Evolutionary conservation across 192 early-diverging fungal genomes (phyloP), one percentile per base, ranked within the genome.

Genomic region (Lunasporangiospora selenospora): DNA sequence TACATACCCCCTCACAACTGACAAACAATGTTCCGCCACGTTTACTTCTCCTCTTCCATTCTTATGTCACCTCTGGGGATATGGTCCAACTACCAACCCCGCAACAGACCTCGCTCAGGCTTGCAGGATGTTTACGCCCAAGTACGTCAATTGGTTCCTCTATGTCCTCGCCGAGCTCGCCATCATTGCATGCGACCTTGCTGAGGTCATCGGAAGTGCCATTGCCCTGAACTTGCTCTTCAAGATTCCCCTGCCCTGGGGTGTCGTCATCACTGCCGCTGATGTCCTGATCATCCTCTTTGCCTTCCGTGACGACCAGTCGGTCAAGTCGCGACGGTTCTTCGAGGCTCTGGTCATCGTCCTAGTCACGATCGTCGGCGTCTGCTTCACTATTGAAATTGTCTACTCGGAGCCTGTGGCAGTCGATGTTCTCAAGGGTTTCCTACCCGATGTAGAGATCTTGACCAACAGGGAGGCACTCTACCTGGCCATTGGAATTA

Each of bases 171-270:
- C 85, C 36, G 92, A 94, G 70, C 43, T 85, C 24, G 90, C 90
- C 7, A 93, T 94, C 57, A 85, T 94, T 40, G 89, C 92, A 12
- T 90, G 87, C 24, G 93, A 94, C 71, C 67, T 94, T 6, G 93
- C 93, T 26, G 93, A 93, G 54, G 90, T 92, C 30, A 89, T 94
- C 65, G 92, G 92, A 33, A 90, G 89, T 42, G 93, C 92, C 1
- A 90, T 94, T 54, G 92, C 89, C 0, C 62, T 94, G 32, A 90
- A 92, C 21, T 62, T 94, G 26, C 75, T 94, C 15, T 92, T 93
- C 63, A 75, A 75, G 18, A 44, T 93, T 19, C 88, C 92, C 11
- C 60, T 94, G 45, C 79, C 83, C 16, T 84, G 78, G 53, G 93
- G 93, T 26, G 85, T 94, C 3, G 81, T 87, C n/a, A 77, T 94